Evolutionary conservation across 2,329 filamentous ascomycete species (phyloP).

Genomic region (Calonectria henricotiae): DNA sequence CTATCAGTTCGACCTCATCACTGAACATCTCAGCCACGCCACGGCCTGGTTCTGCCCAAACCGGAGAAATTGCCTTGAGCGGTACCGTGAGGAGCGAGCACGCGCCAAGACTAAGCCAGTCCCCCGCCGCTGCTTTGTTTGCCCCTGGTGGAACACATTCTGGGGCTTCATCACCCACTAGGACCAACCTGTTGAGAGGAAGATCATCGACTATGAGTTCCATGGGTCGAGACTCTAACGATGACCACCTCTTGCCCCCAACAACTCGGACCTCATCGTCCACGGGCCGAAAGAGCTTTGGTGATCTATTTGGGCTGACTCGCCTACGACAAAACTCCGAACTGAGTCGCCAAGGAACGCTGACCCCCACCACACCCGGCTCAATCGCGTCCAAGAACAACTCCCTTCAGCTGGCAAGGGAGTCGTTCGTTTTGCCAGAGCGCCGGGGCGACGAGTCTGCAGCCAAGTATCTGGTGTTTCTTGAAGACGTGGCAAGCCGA

Average conservation of each 20-base stretch:
- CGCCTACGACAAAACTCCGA: slow-evolving; percentile 89
- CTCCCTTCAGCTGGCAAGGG: slow-evolving; percentile 83
- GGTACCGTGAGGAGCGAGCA: slow-evolving; percentile 44
- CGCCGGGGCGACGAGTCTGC: slow-evolving; percentile 91
- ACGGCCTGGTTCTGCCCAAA: slow-evolving; percentile 58
- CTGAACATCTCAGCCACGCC: slow-evolving; percentile 58
- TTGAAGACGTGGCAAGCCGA: slow-evolving; percentile 86
- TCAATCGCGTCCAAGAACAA: slow-evolving; percentile 85
- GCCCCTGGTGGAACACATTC: slow-evolving; percentile 61
- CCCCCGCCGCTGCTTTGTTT: slow-evolving; percentile 68
- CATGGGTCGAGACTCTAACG: slow-evolving; percentile 79
- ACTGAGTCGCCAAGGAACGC: slow-evolving; percentile 78
- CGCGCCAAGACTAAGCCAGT: slow-evolving; percentile 51
- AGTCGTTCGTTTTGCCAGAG: slow-evolving; percentile 81
- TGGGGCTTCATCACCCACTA: slow-evolving; percentile 79
- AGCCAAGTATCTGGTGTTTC: slow-evolving; percentile 86
- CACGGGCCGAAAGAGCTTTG: slow-evolving; percentile 93
- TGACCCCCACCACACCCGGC: slow-evolving; percentile 79
- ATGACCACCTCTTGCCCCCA: slow-evolving; percentile 78
- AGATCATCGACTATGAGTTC: slow-evolving; percentile 95
- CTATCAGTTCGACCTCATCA: slow-evolving; percentile 63
- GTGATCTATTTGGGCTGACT: slow-evolving; percentile 86
- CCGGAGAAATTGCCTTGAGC: slow-evolving; percentile 48
- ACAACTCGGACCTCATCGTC: slow-evolving; percentile 86
- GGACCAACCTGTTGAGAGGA: slow-evolving; percentile 76